Base-by-base conservation (phyloP, 495 filamentous ascomycete species). In the Neurospora intermedia region DNA sequence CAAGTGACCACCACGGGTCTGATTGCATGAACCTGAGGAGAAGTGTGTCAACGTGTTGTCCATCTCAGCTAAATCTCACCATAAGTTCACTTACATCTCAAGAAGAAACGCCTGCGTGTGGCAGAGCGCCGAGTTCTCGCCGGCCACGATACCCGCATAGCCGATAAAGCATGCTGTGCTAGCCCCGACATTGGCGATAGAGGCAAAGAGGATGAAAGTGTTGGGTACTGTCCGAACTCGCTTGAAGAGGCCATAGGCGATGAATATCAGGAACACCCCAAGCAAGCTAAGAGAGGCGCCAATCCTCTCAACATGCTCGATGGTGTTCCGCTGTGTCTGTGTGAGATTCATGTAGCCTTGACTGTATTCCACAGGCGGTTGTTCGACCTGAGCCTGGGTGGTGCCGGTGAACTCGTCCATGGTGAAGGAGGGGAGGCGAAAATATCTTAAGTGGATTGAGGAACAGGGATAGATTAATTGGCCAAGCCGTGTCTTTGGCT, bases 201-300 rank as follows among this genome's bases (percentile, higher is more conserved):
- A 91, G 4, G 94, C 93, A 78, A 90, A 94, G 75, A 97, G 90
- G 38, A 96, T 89, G 23, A 97, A 88, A 0, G 91, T 89, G 76
- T 95, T 96, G 73, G 94, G 93, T 3, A 93, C 90, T 70, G 92
- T 94, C 27, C 91, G 86, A 48, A 92, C 87, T 39, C 84, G 79
- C 72, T 83, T 84, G 69, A 86, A 89, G 6, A 85, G 71, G 10
- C 88, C 80, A 77, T 92, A 96, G 48, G 92, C 91, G 59, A 88
- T 75, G 72, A 96, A 86, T 42, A 96, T 92, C 73, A 93, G 85
- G 45, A 88, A 79, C 13, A 92, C 90, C 15, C 89, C 90, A 2
- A 89, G 59, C 18, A 96, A 77, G 5, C 93, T 95, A 73, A 97
- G 80, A 13, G 81, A 81, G 41, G 85, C 85, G 10, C 83, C 83